Evolutionary conservation across 768 basidiomycete genomes (phyloP).

Genomic region (Coprinopsis sp.): DNA sequence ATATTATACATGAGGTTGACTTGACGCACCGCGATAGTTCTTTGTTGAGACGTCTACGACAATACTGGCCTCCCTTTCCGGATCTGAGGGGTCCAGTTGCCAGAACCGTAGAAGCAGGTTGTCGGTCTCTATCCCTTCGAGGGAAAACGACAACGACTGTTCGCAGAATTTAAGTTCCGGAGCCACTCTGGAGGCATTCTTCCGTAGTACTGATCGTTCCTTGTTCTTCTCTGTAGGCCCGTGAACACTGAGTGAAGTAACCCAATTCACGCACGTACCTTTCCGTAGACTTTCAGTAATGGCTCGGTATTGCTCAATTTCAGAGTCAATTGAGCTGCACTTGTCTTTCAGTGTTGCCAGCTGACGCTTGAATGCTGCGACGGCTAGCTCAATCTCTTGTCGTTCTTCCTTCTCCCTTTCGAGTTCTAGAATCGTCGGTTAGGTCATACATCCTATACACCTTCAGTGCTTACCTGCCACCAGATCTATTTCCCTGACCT

Average conservation of each 20-base stretch:
- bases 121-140: constrained; percentile 78
- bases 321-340: constrained; percentile 51
- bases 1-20: background rate
- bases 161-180: constrained; percentile 59
- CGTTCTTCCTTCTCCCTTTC: constrained; percentile 69
- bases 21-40: constrained; percentile 58
- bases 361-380: constrained; percentile 61
- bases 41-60: constrained; percentile 67
- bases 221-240: constrained; percentile 53
- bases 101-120: constrained; percentile 71
- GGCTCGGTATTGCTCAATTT: constrained; percentile 70
- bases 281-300: constrained; percentile 56
- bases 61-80: constrained; percentile 62
- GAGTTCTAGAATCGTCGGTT: constrained; percentile 38
- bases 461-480: constrained; percentile 53
- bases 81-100: constrained; percentile 53
- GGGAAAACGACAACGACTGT: constrained; percentile 50
- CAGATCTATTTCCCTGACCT: constrained; percentile 74
- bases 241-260: background rate
- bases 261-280: constrained; percentile 38
- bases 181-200: constrained; percentile 45
- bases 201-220: constrained; percentile 53
- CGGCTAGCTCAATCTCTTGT: constrained; percentile 61
- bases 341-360: constrained; percentile 60
- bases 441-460: background rate